Base-by-base conservation (phyloP, 257 asterid genomes). In the Rubia yunnanensis region DNA sequence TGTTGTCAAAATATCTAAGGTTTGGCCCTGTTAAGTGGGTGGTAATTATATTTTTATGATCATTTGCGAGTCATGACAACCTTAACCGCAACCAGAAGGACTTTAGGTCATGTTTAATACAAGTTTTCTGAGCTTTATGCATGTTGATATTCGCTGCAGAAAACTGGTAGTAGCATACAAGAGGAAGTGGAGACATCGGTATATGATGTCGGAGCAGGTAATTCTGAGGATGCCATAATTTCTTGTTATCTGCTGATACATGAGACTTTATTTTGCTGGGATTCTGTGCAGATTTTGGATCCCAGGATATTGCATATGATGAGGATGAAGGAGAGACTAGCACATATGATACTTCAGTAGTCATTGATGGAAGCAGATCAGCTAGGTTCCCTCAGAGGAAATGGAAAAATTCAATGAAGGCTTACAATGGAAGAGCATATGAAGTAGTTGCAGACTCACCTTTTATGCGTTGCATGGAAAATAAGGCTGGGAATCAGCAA, bases 161-260 rank as follows among this genome's bases (percentile, higher is more conserved):
- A 74, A 83, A 77, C 77, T 76, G 85, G 86, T 56, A 59, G 84
- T 74, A 70, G 75, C 63, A 72, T 69, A 70, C 87, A 71, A 73
- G 98, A 88, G 78, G 96, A 88, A 77, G 95, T 81, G 80, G 98
- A 82, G 71, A 81, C 95, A 56, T 94, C 96, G 60, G 86, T 82
- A 31, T 85, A 75, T 81, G 81, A 83, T 81, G 79, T 73, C 64
- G 79, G 75, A 23, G 81, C 94, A 83, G 99, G 98, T 87, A 80
- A 39, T 65, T 44, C 50, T 65, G 66, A 36, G 76, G 50, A n/a
- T 63, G 28, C 57, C 67, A 52, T 63, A 69, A 54, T 26, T 63
- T 61, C 69, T 54, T 68, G 18, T 18, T 73, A 46, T 60, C 64
- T 69, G 80, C 64, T 59, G 58, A 60, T 72, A 32, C 63, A n/a